phyloP scores from a whole-genome alignment of 768 basidiomycete genomes.

The Udeniomyces megalosporus region DNA sequence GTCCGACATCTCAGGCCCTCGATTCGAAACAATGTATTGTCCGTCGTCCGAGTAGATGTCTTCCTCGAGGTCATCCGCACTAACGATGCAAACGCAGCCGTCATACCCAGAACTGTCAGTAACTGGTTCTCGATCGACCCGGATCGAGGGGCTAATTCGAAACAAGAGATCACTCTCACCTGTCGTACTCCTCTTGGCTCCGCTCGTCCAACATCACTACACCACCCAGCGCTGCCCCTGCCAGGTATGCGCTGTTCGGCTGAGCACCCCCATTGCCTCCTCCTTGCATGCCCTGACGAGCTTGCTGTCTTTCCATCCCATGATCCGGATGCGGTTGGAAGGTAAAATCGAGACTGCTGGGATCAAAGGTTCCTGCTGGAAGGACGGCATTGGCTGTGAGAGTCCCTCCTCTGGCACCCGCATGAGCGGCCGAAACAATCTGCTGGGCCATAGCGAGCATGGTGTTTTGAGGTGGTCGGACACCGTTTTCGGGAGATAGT shows the following conservation, averaged over 20 bases:
- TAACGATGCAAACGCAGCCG: too few species aligned
- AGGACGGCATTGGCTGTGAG: constrained; percentile 5
- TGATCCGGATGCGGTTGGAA: constrained; percentile 27
- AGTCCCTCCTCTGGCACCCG: constrained; percentile 24
- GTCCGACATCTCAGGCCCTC: too few species aligned
- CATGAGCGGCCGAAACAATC: constrained; percentile 33
- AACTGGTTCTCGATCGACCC: too few species aligned
- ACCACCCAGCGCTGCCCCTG: constrained; percentile 8
- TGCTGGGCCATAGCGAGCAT: constrained; percentile 56
- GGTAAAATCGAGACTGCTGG: constrained; percentile 30
- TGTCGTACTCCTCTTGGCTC: constrained; percentile 16
- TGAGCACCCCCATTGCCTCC: constrained; percentile 12
- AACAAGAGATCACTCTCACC: neutral
- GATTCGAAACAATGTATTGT: too few species aligned
- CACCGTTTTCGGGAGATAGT: neutral
- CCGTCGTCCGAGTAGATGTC: constrained; percentile 28
- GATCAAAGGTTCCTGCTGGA: constrained; percentile 31
- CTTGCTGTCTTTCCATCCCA: constrained; percentile 20
- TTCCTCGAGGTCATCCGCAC: constrained; percentile 37
- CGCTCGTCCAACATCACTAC: constrained; percentile 16
- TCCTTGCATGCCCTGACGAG: constrained; percentile 10
- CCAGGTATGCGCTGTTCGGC: constrained; percentile 19
- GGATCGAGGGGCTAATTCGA: too few species aligned
- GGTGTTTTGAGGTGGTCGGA: constrained; percentile 34
- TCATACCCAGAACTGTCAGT: too few species aligned